phyloP scores from a whole-genome alignment of 352 stramenopile genomes.

The Phytophthora sp. region DNA sequence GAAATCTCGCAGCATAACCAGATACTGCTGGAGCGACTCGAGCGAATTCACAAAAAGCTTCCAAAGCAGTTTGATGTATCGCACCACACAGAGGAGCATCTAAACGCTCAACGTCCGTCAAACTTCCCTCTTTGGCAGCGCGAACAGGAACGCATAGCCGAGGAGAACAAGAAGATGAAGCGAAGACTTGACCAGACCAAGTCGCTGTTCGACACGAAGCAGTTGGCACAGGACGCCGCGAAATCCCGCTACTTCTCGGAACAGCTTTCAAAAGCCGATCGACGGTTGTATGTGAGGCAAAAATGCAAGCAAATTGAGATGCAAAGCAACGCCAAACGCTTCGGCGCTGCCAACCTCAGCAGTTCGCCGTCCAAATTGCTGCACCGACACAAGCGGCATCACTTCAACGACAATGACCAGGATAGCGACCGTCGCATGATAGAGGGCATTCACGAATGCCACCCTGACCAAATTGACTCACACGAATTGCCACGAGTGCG shows the following conservation, averaged over 20 bases:
- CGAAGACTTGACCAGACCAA: slow-evolving; percentile 45
- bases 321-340: slow-evolving; percentile 9
- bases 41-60: slow-evolving; percentile 58
- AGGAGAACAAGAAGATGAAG: slow-evolving; percentile 58
- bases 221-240: slow-evolving; percentile 53
- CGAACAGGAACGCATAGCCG: slow-evolving; percentile 52
- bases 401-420: not conserved
- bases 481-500: slow-evolving; percentile 10
- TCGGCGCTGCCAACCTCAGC: not conserved
- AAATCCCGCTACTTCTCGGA: slow-evolving; percentile 54
- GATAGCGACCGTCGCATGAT: slow-evolving; percentile 8
- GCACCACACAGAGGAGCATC: slow-evolving; percentile 49
- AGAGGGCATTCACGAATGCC: slow-evolving; percentile 16
- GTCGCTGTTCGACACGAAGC: slow-evolving; percentile 48
- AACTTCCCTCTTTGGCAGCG: slow-evolving; percentile 39
- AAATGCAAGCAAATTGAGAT: slow-evolving; percentile 36
- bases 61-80: slow-evolving; percentile 72
- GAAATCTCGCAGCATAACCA: slow-evolving; percentile 61
- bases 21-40: slow-evolving; percentile 50
- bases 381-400: slow-evolving; percentile 7
- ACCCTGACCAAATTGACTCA: slow-evolving; percentile 9
- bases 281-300: slow-evolving; percentile 47
- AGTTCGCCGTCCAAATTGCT: slow-evolving; percentile 9
- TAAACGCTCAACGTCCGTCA: slow-evolving; percentile 40
- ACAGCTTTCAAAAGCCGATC: slow-evolving; percentile 62